Base-by-base conservation (phyloP, 805 yeast species). In the Candida bentonensis region DNA sequence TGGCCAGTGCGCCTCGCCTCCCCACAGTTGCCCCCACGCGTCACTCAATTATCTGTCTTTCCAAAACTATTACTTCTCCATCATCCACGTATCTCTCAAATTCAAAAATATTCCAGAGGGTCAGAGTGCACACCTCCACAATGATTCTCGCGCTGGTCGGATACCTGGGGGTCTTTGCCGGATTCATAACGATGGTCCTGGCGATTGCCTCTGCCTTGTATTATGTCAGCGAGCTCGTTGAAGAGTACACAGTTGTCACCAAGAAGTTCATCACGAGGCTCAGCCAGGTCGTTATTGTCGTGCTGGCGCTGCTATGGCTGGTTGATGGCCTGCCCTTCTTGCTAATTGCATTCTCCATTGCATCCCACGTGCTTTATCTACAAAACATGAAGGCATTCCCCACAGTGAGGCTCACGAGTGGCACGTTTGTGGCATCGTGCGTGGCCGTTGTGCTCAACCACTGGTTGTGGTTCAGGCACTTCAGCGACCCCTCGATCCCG, bases 161-260 rank as follows among this genome's bases (percentile, higher is more conserved):
- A 1, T 70, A 74, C 45, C 57, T 70, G 2, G 92, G 92, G 15
- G 66, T 74, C 1, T 60, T 75, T 0, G 55, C 70, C 0, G 92
- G 88, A 2, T 80, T 82, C 52, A 53, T 74, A 1, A 71, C 76
- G 45, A 66, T 77, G 43, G 77, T 82, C 0, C 63, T 56, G 46
- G 53, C 85, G 20, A 79, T 82, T 47, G 96, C 97, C 0, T 83
- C 95, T 2, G 97, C 95, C 0, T 67, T 92, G 26, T 92, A 87
- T 67, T 88, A 87, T 55, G 68, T 89, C 30, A 83, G 95, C 5
- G 98, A 92, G 59, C 64, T 87, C 25, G 94, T 92, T 15, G 98
- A 92, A 59, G 96, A 88, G 56, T 89, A 92, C 60, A 74, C 94
- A 0, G 92, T 83, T 50, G 77, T 87, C 42, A 84, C 97, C 9